These are phyloP conservation scores for Hymenoscyphus infarciens DNA, from an alignment of 2,329 filamentous ascomycete genomes.

Conservation along the genomic window DNA sequence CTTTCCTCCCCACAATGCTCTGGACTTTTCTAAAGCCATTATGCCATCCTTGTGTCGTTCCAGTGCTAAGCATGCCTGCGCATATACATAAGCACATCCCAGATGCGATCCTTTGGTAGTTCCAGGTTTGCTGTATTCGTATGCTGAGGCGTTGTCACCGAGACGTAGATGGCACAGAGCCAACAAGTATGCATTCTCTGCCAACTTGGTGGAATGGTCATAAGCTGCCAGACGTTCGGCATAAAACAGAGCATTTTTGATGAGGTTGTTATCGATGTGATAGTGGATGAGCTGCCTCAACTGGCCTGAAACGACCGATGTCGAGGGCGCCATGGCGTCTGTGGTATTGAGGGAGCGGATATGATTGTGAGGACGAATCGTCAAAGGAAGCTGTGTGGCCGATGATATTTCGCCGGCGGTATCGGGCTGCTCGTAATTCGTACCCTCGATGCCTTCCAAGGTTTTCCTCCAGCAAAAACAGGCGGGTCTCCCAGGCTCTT, in stretches of 20 bases:
- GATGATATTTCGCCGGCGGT: constrained; percentile 8
- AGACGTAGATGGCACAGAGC: constrained; percentile 81
- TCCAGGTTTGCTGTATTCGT: constrained; percentile 71
- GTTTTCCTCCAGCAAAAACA: constrained; percentile 1
- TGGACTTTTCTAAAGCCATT: constrained; percentile 76
- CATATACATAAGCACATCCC: constrained; percentile 88
- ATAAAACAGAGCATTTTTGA: constrained; percentile 90
- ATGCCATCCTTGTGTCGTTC: constrained; percentile 80
- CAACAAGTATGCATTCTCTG: constrained; percentile 78
- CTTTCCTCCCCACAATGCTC: constrained; percentile 69
- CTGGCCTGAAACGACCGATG: constrained; percentile 32
- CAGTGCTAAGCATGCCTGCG: constrained; percentile 78
- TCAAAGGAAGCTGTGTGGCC: constrained; percentile 14
- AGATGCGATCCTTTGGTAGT: constrained; percentile 71
- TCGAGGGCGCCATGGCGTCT: constrained; percentile 32
- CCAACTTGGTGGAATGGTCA: constrained; percentile 63
- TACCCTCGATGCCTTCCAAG: constrained; percentile 8
- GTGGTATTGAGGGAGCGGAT: constrained; percentile 16
- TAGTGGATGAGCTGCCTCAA: constrained; percentile 60
- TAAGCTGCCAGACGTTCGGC: constrained; percentile 82
- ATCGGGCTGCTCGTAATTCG: not conserved
- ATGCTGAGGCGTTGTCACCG: constrained; percentile 80
- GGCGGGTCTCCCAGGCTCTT: not conserved
- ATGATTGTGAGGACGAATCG: constrained; percentile 32
- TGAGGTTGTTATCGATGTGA: constrained; percentile 83